Conservation (phyloP, 2,329 filamentous ascomycete species). For the Aspergillus sp. region DNA sequence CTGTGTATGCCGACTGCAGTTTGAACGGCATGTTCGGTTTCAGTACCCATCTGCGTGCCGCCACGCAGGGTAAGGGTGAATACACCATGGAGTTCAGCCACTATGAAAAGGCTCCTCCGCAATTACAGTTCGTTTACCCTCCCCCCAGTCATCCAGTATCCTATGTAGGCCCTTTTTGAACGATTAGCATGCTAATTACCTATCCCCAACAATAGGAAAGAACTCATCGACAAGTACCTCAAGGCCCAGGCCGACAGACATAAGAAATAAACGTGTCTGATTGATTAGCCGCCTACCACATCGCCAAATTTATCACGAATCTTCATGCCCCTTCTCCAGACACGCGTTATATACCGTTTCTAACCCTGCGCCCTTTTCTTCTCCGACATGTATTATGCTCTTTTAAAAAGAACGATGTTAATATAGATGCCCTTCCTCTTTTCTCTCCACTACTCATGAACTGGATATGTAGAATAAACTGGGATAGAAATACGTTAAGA, state of each 20-base stretch:
- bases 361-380: background rate
- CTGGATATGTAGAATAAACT: background rate
- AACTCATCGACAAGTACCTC: constrained; percentile 59
- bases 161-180: background rate
- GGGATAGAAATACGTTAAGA: background rate
- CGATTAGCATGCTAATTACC: too few species aligned
- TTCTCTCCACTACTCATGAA: background rate
- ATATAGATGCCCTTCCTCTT: background rate
- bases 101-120: constrained; percentile 76
- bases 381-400: constrained; percentile 1
- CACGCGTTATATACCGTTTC: background rate
- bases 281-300: too few species aligned
- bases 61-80: constrained; percentile 96
- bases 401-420: background rate
- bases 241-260: constrained; percentile 58
- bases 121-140: constrained; percentile 67
- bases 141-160: too few species aligned
- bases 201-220: constrained; percentile 42
- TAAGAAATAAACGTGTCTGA: constrained; percentile 43
- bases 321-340: background rate
- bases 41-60: constrained; percentile 78
- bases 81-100: constrained; percentile 99
- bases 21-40: constrained; percentile 98
- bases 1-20: constrained; percentile 81
- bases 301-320: background rate